phyloP scores from a whole-genome alignment of 805 yeast genomes.

The Wickerhamiella nectarea region DNA sequence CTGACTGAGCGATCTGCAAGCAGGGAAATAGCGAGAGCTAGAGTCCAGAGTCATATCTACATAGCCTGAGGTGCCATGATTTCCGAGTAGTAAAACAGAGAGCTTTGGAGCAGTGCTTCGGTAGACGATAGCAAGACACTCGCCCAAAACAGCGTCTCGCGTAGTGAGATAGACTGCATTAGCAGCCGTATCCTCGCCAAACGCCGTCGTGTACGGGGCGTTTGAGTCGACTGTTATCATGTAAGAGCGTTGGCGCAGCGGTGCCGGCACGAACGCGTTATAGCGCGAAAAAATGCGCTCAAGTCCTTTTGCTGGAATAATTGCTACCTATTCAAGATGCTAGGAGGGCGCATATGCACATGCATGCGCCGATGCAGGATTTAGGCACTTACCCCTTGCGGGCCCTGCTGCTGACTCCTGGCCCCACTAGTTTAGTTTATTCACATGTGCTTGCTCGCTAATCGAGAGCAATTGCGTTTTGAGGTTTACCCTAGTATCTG shows the following conservation, averaged over 20 bases:
- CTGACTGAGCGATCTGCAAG: slow-evolving; percentile 51
- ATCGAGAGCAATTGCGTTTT: too few relatives aligned
- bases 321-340: too few relatives aligned
- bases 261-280: too few relatives aligned
- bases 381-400: too few relatives aligned
- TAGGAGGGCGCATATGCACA: too few relatives aligned
- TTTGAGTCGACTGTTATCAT: slow-evolving; percentile 21
- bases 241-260: not conserved
- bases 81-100: slow-evolving; percentile 24
- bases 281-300: too few relatives aligned
- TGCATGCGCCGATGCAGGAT: too few relatives aligned
- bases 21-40: slow-evolving; percentile 62
- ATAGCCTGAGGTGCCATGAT: slow-evolving; percentile 51
- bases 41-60: slow-evolving; percentile 43
- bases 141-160: slow-evolving; percentile 25
- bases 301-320: too few relatives aligned
- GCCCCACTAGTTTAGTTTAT: too few relatives aligned
- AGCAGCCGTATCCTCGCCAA: slow-evolving; percentile 17
- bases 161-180: slow-evolving; percentile 29
- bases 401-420: too few relatives aligned
- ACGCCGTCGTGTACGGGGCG: slow-evolving; percentile 24
- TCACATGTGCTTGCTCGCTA: too few relatives aligned
- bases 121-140: slow-evolving; percentile 26
- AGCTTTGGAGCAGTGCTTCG: slow-evolving; percentile 18
- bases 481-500: too few relatives aligned